Evolutionary conservation across 805 yeast genomes (phyloP).

Genomic region (Tetrapisispora fleetii): DNA sequence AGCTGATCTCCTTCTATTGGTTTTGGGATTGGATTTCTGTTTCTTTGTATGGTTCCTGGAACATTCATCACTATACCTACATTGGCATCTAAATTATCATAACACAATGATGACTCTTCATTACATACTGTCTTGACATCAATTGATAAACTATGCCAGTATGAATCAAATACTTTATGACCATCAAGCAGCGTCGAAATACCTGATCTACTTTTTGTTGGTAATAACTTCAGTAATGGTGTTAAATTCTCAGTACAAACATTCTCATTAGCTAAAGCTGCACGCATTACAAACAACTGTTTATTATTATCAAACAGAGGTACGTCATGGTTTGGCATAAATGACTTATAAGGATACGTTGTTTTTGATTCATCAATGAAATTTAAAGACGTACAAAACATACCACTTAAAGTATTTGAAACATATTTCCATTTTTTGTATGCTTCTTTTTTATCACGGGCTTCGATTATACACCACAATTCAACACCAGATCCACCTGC

Average conservation of each 20-base stretch:
- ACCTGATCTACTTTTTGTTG: conserved; percentile 88
- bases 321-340: conserved; percentile 16
- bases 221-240: conserved; percentile 80
- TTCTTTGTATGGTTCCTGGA: conserved; percentile 54
- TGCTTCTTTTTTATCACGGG: conserved; percentile 44
- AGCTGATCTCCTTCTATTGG: conserved; percentile 65
- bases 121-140: conserved; percentile 57
- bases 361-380: conserved; percentile 76
- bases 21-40: conserved; percentile 62
- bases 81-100: conserved; percentile 48
- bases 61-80: conserved; percentile 68
- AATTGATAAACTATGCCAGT: conserved; percentile 90
- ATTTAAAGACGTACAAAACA: conserved; percentile 90
- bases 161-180: conserved; percentile 78
- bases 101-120: conserved; percentile 30
- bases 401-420: conserved; percentile 72
- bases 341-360: conserved; percentile 47
- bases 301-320: conserved; percentile 28
- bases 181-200: conserved; percentile 80
- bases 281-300: conserved; percentile 52
- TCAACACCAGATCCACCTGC: conserved; percentile 96
- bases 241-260: conserved; percentile 95
- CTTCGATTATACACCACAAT: conserved; percentile 78
- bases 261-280: conserved; percentile 90
- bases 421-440: conserved; percentile 58